phyloP scores from a whole-genome alignment of 2,329 filamentous ascomycete genomes.

The Pseudocercospora fijiensis region DNA sequence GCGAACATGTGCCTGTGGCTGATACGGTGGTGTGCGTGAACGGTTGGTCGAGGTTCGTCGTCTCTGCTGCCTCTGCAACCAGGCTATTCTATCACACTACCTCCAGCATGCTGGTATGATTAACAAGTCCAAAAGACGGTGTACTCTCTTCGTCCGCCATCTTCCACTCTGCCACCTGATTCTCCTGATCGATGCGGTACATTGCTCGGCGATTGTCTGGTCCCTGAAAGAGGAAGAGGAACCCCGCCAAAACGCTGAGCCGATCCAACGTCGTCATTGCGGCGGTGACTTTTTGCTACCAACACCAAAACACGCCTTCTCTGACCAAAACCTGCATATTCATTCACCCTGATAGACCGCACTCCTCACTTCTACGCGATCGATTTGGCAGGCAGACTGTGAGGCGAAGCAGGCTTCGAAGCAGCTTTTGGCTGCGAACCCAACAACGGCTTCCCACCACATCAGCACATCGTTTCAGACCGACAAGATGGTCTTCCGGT shows the following conservation, averaged over 20 bases:
- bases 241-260: background rate
- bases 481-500: slow-evolving; percentile 9
- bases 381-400: background rate
- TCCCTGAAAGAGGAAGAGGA: background rate
- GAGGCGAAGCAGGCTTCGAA: background rate
- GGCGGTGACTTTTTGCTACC: background rate
- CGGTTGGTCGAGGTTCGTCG: background rate
- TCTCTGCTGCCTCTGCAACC: background rate
- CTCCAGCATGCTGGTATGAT: background rate
- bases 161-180: background rate
- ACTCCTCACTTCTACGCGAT: background rate
- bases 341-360: background rate
- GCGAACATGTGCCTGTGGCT: background rate
- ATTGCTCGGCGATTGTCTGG: background rate
- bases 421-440: slow-evolving; percentile 2
- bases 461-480: slow-evolving; percentile 3
- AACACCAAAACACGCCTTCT: background rate
- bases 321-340: background rate
- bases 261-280: background rate
- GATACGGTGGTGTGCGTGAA: slow-evolving; percentile 1
- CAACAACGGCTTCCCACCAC: background rate
- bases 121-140: background rate
- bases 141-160: background rate
- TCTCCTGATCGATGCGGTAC: background rate
- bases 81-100: background rate